Percentiles rank a stretch among this genome's conserved stretches.
Conservation (phyloP, 257 asterid species). For the Gentiana macrophylla region DNA sequence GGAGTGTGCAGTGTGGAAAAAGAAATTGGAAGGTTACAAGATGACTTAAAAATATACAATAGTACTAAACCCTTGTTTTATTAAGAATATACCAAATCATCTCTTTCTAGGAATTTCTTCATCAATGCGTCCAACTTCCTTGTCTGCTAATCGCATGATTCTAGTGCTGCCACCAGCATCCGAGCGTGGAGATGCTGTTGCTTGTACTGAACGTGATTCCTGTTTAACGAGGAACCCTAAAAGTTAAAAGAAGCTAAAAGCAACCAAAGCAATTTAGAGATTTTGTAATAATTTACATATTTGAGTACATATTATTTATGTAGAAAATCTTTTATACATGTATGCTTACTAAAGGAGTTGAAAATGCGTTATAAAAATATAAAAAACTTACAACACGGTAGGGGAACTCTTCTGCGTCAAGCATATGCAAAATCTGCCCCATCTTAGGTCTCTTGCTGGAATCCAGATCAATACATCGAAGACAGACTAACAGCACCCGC, state of each 20-base stretch:
- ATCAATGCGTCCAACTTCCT: conserved; percentile 28
- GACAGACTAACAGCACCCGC: conserved; percentile 69
- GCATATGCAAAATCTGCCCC: conserved; percentile 98
- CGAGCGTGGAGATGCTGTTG: conserved; percentile 35
- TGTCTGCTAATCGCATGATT: conserved; percentile 15
- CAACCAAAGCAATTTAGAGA: not conserved
- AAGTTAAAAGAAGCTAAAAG: not conserved
- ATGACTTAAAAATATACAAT: conserved; percentile 4
- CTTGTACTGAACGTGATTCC: conserved; percentile 61
- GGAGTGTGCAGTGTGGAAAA: too few species aligned
- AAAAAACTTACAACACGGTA: conserved; percentile 50
- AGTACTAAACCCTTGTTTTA: conserved; percentile 17
- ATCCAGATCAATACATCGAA: conserved; percentile 83
- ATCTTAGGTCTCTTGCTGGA: conserved; percentile 92
- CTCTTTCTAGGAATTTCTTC: conserved; percentile 37
- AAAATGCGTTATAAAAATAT: too few species aligned
- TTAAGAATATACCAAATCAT: conserved; percentile 21
- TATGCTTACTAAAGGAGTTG: too few species aligned
- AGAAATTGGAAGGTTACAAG: too few species aligned
- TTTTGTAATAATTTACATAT: not conserved
- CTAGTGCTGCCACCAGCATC: conserved; percentile 19
- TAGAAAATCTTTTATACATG: too few species aligned
- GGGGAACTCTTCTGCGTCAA: conserved; percentile 87
- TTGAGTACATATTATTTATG: too few species aligned
- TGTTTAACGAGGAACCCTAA: conserved; percentile 14